These are phyloP conservation scores for Sonneratia caseolaris DNA, from an alignment of 345 rosid genomes.

Conservation along the genomic window DNA sequence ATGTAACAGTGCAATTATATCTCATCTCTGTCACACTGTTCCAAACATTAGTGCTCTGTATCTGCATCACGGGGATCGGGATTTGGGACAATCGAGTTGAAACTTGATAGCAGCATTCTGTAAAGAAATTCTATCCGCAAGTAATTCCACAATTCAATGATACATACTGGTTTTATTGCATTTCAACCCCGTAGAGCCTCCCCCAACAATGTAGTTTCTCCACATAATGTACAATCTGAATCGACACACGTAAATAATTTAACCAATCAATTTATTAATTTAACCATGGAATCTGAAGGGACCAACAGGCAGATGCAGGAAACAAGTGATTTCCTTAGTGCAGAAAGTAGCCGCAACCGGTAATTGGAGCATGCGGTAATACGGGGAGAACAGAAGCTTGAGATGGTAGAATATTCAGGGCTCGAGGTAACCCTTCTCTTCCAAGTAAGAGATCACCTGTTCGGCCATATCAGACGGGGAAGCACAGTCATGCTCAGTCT, in stretches of 20 bases:
- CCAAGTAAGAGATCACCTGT: slow-evolving; percentile 54
- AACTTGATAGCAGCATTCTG: neutral
- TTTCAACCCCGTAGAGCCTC: neutral
- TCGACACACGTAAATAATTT: neutral
- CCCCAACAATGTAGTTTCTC: neutral
- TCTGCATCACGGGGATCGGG: neutral
- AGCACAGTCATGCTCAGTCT: slow-evolving; percentile 21
- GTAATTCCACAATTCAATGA: neutral
- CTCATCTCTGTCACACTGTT: neutral
- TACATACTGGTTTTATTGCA: neutral
- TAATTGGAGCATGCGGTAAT: neutral
- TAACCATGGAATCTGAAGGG: neutral
- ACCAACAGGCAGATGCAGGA: slow-evolving; percentile 14
- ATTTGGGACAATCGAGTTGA: neutral
- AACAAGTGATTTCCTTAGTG: slow-evolving; percentile 20
- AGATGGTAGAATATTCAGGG: slow-evolving; percentile 16
- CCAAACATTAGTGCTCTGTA: neutral
- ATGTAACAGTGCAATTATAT: neutral
- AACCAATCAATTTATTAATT: neutral
- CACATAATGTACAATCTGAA: neutral
- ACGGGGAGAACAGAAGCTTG: neutral
- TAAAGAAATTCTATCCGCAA: neutral
- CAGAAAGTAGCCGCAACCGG: neutral
- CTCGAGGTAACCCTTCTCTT: slow-evolving; percentile 50
- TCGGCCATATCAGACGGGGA: slow-evolving; percentile 58